Percentiles rank a stretch among this genome's conserved stretches.
These are phyloP conservation scores for Fusarium fujikuroi DNA, from an alignment of 2,329 filamentous ascomycete species.

Conservation along the genomic window DNA sequence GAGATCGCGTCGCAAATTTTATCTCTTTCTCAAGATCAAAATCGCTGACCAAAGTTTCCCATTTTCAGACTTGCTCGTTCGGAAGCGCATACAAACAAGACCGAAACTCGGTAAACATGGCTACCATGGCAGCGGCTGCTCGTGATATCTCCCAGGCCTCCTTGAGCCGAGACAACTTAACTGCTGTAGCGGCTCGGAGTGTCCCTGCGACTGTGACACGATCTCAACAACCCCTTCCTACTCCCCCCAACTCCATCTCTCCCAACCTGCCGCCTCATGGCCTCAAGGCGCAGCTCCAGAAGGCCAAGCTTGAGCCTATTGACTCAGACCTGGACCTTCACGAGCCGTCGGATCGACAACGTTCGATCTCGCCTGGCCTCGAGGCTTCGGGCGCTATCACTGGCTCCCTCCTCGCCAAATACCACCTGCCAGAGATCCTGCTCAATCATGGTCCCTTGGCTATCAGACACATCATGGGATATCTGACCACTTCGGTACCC, in stretches of 20 bases:
- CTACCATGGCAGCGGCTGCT: constrained; percentile 73
- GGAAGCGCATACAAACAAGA: constrained; percentile 55
- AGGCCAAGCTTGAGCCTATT: constrained; percentile 70
- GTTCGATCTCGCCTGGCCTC: constrained; percentile 60
- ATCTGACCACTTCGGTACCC: constrained; percentile 91
- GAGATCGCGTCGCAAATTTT: constrained; percentile 22
- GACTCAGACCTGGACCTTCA: constrained; percentile 91
- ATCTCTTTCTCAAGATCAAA: constrained; percentile 1
- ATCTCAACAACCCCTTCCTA: constrained; percentile 76
- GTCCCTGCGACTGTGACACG: constrained; percentile 69
- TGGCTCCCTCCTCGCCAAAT: constrained; percentile 83
- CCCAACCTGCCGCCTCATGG: constrained; percentile 86
- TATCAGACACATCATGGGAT: constrained; percentile 95
- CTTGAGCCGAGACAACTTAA: constrained; percentile 74
- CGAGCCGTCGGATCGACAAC: constrained; percentile 58
- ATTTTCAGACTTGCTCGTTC: constrained; percentile 56
- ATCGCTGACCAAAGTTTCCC: constrained; percentile 30
- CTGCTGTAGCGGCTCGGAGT: constrained; percentile 76
- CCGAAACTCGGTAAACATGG: constrained; percentile 63
- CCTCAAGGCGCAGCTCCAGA: constrained; percentile 74
- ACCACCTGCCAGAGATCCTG: constrained; percentile 91
- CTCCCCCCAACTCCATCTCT: constrained; percentile 95
- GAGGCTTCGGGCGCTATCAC: constrained; percentile 88
- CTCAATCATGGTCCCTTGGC: constrained; percentile 89
- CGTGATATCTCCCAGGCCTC: constrained; percentile 73